These are phyloP conservation scores for Huntiella savannae DNA, from an alignment of 2,329 filamentous ascomycete species.

Conservation along the genomic window DNA sequence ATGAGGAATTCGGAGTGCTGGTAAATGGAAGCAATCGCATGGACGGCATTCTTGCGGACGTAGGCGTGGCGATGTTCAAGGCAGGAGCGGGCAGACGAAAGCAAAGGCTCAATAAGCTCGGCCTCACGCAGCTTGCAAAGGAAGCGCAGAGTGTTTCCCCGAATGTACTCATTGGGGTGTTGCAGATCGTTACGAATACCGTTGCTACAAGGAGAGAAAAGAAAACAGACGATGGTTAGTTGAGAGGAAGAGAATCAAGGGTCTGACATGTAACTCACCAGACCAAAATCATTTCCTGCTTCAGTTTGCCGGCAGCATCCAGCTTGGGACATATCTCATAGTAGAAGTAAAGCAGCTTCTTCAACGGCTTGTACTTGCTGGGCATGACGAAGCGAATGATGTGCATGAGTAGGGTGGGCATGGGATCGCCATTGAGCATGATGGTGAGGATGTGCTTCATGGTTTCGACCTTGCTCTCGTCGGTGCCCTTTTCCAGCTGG, in stretches of 20 bases:
- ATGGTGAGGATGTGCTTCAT: slow-evolving; percentile 93
- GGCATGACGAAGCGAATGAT: slow-evolving; percentile 99
- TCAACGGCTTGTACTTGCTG: slow-evolving; percentile 85
- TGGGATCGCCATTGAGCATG: slow-evolving; percentile 95
- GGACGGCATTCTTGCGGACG: slow-evolving; percentile 94
- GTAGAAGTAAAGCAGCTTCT: slow-evolving; percentile 98
- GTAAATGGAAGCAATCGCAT: slow-evolving; percentile 82
- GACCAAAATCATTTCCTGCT: slow-evolving; percentile 98
- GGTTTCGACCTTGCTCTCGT: slow-evolving; percentile 83
- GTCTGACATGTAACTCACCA: slow-evolving; percentile 39
- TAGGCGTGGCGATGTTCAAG: slow-evolving; percentile 94
- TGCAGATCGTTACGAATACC: slow-evolving; percentile 95
- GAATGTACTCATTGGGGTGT: slow-evolving; percentile 94
- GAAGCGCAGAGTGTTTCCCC: slow-evolving; percentile 94
- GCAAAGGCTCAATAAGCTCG: slow-evolving; percentile 86
- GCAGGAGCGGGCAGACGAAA: slow-evolving; percentile 79
- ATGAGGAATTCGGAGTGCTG: slow-evolving; percentile 81
- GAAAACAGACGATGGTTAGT: background rate
- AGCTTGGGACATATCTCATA: slow-evolving; percentile 98
- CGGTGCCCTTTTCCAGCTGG: slow-evolving; percentile 82
- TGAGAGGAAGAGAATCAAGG: background rate
- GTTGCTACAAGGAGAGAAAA: slow-evolving; percentile 42
- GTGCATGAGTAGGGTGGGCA: slow-evolving; percentile 93
- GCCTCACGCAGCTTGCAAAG: slow-evolving; percentile 89
- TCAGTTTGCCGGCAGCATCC: slow-evolving; percentile 79